Conservation (phyloP, 495 filamentous ascomycete species). For the Neurospora sp. region DNA sequence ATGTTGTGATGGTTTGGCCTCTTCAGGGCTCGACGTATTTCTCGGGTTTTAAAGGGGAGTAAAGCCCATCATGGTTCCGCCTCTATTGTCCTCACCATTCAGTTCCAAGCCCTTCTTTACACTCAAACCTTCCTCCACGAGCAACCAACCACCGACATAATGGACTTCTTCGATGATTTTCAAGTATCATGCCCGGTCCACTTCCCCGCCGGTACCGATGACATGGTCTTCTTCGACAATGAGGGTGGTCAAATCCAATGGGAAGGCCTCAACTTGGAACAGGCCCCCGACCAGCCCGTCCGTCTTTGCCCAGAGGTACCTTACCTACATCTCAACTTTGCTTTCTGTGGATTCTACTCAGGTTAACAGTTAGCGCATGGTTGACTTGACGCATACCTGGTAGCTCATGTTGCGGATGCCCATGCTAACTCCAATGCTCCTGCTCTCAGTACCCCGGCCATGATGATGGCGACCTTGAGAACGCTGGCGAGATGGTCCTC, state of each 20-base stretch:
- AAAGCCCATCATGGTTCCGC: background rate
- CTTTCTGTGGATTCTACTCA: background rate
- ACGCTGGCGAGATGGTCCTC: background rate
- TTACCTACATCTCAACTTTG: background rate
- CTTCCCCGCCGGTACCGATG: background rate
- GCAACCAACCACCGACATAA: background rate
- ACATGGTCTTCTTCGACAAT: background rate
- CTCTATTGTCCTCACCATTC: background rate
- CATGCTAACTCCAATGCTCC: background rate
- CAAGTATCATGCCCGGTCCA: background rate
- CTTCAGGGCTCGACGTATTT: background rate
- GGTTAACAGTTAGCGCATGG: no score
- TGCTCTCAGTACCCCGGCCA: background rate
- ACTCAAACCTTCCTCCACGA: background rate
- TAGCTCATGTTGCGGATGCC: no score
- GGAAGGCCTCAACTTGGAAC: background rate
- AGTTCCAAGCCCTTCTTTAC: background rate
- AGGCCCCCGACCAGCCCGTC: background rate
- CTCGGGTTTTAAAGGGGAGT: background rate
- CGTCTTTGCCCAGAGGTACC: background rate
- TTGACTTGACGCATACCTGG: background rate
- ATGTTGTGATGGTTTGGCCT: background rate
- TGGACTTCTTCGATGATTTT: background rate
- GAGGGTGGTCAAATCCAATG: accelerated
- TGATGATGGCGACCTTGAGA: background rate